These are phyloP conservation scores for Lagerstroemia speciosa DNA, from an alignment of 345 rosid species.

Conservation along the genomic window DNA sequence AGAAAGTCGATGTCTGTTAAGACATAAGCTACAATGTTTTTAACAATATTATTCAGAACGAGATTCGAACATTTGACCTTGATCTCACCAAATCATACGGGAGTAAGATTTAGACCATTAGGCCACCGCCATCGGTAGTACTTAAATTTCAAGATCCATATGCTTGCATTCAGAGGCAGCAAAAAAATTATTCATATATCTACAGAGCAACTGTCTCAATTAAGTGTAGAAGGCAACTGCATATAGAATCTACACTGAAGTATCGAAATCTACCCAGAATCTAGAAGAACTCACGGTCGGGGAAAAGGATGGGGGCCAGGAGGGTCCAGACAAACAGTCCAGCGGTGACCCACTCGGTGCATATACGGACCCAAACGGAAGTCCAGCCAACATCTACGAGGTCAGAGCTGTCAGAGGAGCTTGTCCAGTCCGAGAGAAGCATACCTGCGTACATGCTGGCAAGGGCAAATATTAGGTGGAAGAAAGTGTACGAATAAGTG, in stretches of 20 bases:
- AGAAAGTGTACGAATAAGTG: constrained; percentile 77
- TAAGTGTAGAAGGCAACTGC: background rate
- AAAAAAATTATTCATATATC: too few species aligned
- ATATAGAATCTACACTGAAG: background rate
- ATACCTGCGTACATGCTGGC: constrained; percentile 97
- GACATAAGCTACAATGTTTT: background rate
- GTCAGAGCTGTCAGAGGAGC: constrained; percentile 58
- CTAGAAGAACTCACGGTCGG: constrained; percentile 63
- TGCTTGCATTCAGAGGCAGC: too few species aligned
- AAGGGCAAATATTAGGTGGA: constrained; percentile 85
- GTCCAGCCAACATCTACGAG: constrained; percentile 95
- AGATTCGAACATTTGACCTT: background rate
- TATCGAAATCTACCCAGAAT: background rate
- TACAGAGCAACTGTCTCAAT: background rate
- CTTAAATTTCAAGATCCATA: background rate
- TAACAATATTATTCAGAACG: background rate
- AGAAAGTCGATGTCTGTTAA: too few species aligned
- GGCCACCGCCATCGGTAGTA: too few species aligned
- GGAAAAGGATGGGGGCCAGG: constrained; percentile 53
- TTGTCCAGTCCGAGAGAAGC: constrained; percentile 97
- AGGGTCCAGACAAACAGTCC: constrained; percentile 72
- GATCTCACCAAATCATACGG: too few species aligned
- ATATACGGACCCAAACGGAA: constrained; percentile 91
- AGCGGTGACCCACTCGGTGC: constrained; percentile 83
- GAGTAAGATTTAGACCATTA: background rate